Percentiles rank a stretch among this genome's conserved stretches.
These are phyloP conservation scores for Xerocomus brunneocitrinus DNA, from an alignment of 768 basidiomycete species.

Conservation along the genomic window DNA sequence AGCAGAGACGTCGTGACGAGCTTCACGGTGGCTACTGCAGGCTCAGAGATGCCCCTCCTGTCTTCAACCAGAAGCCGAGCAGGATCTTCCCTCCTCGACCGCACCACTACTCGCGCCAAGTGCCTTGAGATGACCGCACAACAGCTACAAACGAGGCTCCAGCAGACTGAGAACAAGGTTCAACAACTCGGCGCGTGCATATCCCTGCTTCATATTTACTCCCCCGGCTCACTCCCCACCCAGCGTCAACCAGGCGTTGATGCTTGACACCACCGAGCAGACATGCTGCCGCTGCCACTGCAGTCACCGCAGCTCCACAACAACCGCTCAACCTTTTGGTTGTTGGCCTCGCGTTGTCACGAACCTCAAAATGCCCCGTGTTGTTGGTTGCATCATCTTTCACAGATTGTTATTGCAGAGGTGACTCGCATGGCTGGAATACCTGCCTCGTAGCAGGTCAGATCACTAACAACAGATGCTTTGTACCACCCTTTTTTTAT, in stretches of 20 bases:
- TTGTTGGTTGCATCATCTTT: constrained; percentile 34
- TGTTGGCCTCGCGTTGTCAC: constrained; percentile 19
- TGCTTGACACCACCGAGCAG: constrained; percentile 79
- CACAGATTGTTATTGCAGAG: constrained; percentile 35
- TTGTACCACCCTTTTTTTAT: constrained; percentile 36
- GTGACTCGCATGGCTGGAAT: constrained; percentile 40
- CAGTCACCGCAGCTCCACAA: constrained; percentile 48
- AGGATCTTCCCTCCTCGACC: too few relatives aligned
- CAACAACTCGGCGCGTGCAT: constrained; percentile 64
- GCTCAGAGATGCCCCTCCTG: too few relatives aligned
- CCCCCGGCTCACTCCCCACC: not conserved
- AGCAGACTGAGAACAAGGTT: constrained; percentile 76
- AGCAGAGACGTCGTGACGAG: too few relatives aligned
- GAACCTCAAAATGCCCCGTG: constrained; percentile 11
- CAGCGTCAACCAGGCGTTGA: constrained; percentile 83
- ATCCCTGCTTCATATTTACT: not conserved
- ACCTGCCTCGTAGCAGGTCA: constrained; percentile 58
- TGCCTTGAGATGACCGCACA: constrained; percentile 78
- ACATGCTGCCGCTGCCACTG: constrained; percentile 54
- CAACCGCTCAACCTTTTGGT: constrained; percentile 43
- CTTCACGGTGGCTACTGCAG: too few relatives aligned
- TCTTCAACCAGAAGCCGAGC: too few relatives aligned
- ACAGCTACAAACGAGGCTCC: constrained; percentile 70
- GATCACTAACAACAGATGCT: constrained; percentile 28
- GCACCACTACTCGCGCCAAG: too few relatives aligned